phyloP scores from a whole-genome alignment of 768 basidiomycete species.

The Cystobasidium onofrii region DNA sequence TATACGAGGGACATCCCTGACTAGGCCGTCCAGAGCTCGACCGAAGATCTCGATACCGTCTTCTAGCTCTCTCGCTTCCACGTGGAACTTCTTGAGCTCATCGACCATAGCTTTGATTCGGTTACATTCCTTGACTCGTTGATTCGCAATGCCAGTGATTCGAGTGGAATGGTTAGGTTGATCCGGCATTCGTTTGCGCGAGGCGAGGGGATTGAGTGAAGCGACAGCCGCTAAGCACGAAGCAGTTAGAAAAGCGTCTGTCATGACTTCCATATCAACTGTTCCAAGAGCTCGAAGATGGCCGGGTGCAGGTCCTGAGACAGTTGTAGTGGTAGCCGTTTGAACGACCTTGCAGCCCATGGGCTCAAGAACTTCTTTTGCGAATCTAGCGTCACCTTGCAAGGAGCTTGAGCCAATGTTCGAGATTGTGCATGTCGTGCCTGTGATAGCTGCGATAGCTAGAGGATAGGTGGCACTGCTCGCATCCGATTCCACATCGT shows the following conservation, averaged over 20 bases:
- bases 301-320: constrained; percentile 76
- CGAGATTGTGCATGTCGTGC: constrained; percentile 84
- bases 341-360: constrained; percentile 93
- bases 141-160: constrained; percentile 92
- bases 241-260: constrained; percentile 96
- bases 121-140: constrained; percentile 97
- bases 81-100: constrained; percentile 88
- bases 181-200: not conserved
- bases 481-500: constrained; percentile 86
- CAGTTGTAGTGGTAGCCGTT: constrained; percentile 79
- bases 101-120: constrained; percentile 94
- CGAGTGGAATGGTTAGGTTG: constrained; percentile 54
- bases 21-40: constrained; percentile 55
- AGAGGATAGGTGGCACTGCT: constrained; percentile 93
- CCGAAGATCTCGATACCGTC: constrained; percentile 89
- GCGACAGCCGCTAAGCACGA: constrained; percentile 83
- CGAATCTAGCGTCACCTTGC: constrained; percentile 96
- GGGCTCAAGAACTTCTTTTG: constrained; percentile 78
- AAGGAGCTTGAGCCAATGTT: constrained; percentile 85
- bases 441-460: constrained; percentile 92
- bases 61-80: constrained; percentile 80
- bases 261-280: constrained; percentile 99
- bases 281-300: constrained; percentile 71
- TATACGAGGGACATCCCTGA: constrained; percentile 50
- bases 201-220: constrained; percentile 47